A percentile compares a stretch with the other conserved stretches of the same genome.
Conservation (phyloP, 2,329 filamentous ascomycete genomes). For the Colletotrichum acutatum region DNA sequence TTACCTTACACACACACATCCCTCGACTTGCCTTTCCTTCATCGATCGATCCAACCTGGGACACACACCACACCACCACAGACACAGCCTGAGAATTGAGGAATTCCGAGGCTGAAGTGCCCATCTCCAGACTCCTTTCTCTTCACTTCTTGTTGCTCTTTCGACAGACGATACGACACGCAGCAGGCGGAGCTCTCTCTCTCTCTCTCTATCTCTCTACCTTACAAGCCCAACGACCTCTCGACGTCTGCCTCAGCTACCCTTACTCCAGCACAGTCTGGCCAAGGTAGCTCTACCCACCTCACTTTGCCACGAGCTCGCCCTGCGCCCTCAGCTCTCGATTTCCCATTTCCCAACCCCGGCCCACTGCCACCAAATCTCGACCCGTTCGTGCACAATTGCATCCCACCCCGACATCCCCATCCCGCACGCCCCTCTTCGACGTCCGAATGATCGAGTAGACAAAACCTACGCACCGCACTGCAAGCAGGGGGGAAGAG, state of each 20-base stretch:
- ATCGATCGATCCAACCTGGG: neutral
- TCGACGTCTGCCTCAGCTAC: neutral
- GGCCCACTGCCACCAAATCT: slow-evolving; percentile 10
- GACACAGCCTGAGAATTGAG: neutral
- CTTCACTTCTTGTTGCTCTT: neutral
- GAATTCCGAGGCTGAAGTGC: neutral
- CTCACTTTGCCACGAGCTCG: neutral
- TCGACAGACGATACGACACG: neutral
- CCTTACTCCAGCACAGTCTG: neutral
- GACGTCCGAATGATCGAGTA: slow-evolving; percentile 12
- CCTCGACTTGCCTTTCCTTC: neutral
- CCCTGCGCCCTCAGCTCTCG: neutral
- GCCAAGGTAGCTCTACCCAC: neutral
- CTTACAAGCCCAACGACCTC: neutral
- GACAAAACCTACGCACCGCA: neutral
- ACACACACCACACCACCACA: neutral
- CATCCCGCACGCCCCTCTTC: slow-evolving; percentile 11
- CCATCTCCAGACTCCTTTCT: neutral
- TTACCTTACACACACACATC: neutral
- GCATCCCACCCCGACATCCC: slow-evolving; percentile 24
- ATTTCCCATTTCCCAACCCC: neutral
- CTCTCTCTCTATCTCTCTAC: too few relatives aligned
- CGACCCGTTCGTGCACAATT: slow-evolving; percentile 4
- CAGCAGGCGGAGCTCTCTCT: neutral
- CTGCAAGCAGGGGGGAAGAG: neutral